These are phyloP conservation scores for Yarrowia sp. DNA, from an alignment of 805 yeast species.

Conservation along the genomic window DNA sequence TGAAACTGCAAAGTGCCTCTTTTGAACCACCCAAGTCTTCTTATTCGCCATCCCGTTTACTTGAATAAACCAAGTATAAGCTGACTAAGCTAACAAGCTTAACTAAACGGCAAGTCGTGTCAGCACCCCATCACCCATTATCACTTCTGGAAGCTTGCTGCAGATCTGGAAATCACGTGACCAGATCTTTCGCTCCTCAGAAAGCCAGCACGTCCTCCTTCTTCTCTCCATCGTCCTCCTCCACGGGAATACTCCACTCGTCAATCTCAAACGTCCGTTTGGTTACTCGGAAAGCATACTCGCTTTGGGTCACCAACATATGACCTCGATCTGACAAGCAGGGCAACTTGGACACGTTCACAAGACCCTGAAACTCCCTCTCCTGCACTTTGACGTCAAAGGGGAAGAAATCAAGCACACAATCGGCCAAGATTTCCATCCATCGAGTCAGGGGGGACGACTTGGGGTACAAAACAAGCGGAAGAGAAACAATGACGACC, in stretches of 20 bases:
- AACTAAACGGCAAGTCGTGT: too few relatives aligned
- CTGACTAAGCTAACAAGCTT: too few relatives aligned
- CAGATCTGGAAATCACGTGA: too few relatives aligned
- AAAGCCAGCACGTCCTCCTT: constrained; percentile 25
- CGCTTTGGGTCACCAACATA: constrained; percentile 77
- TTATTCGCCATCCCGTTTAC: too few relatives aligned
- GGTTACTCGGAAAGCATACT: constrained; percentile 86
- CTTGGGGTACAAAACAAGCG: constrained; percentile 71
- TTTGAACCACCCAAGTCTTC: too few relatives aligned
- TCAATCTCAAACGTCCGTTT: constrained; percentile 83
- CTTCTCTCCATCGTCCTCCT: constrained; percentile 64
- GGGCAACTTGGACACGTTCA: constrained; percentile 78
- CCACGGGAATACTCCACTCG: constrained; percentile 98
- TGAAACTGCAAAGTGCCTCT: too few relatives aligned
- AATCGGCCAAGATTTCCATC: constrained; percentile 67
- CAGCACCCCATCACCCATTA: too few relatives aligned
- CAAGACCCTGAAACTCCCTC: constrained; percentile 67
- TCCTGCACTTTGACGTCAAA: constrained; percentile 68
- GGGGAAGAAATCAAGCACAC: constrained; percentile 78
- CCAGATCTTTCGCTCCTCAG: neutral
- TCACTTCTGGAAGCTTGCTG: too few relatives aligned
- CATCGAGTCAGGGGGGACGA: constrained; percentile 56
- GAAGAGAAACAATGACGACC: constrained; percentile 61
- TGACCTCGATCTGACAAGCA: constrained; percentile 75
- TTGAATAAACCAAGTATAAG: too few relatives aligned